Conservation (phyloP, 768 basidiomycete species). For the Boletus rufocinnamomeus region DNA sequence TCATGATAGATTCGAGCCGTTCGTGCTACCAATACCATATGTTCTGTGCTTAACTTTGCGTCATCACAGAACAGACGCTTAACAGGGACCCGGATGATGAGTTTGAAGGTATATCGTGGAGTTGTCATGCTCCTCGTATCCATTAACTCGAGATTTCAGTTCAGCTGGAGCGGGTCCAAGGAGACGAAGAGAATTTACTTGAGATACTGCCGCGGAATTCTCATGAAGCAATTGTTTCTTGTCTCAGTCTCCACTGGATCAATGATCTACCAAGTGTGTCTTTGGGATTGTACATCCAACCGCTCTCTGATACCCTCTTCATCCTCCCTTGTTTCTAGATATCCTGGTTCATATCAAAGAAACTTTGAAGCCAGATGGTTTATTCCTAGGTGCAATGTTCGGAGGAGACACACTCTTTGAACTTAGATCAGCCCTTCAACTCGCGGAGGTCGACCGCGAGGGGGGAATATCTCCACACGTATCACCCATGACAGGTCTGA, state of each 20-base stretch:
- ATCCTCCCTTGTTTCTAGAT: slow-evolving; percentile 45
- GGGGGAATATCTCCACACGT: slow-evolving; percentile 96
- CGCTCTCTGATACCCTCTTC: slow-evolving; percentile 2
- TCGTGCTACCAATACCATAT: slow-evolving; percentile 25
- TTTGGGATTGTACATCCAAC: neutral
- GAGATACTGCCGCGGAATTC: slow-evolving; percentile 65
- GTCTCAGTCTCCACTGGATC: slow-evolving; percentile 93
- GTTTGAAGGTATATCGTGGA: slow-evolving; percentile 67
- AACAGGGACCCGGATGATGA: slow-evolving; percentile 75
- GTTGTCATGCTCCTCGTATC: neutral
- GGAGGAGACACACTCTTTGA: slow-evolving; percentile 98
- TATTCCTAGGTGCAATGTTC: slow-evolving; percentile 92
- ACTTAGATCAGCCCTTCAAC: slow-evolving; percentile 88
- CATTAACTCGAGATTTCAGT: slow-evolving; percentile 47
- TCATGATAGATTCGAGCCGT: slow-evolving; percentile 91
- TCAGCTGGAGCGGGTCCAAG: slow-evolving; percentile 71
- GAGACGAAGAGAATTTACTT: slow-evolving; percentile 83
- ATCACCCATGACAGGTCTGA: slow-evolving; percentile 94
- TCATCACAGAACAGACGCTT: slow-evolving; percentile 59
- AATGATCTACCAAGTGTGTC: slow-evolving; percentile 90
- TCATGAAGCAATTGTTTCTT: slow-evolving; percentile 91
- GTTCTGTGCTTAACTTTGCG: slow-evolving; percentile 5
- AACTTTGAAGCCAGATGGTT: slow-evolving; percentile 84
- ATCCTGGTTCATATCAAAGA: slow-evolving; percentile 84
- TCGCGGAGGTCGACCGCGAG: slow-evolving; percentile 91